A percentile compares a stretch with the other conserved stretches of the same genome.
Evolutionary conservation across 768 basidiomycete species (phyloP).

Genomic region (Mycena haematopus): DNA sequence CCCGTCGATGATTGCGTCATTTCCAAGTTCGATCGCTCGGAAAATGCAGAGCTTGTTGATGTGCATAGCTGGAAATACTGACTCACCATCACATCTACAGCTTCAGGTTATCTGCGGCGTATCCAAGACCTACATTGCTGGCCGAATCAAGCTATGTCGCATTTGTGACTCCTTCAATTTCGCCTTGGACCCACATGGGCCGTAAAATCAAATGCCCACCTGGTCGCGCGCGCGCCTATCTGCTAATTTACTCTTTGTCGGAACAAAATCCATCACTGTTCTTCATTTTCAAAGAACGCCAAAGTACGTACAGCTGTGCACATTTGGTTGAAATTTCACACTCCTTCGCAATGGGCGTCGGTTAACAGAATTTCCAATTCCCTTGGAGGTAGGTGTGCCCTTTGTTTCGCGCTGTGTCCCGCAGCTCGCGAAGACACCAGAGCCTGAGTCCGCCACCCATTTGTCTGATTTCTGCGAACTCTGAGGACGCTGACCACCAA

Average conservation of each 20-base stretch:
- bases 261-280: conserved; percentile 1
- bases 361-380: not conserved
- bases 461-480: no score
- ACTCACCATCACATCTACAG: conserved; percentile 7
- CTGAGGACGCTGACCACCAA: not conserved
- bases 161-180: not conserved
- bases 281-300: conserved; percentile 6
- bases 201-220: not conserved
- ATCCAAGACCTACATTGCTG: not conserved
- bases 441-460: not conserved
- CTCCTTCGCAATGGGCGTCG: not conserved
- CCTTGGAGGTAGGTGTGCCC: conserved; percentile 12
- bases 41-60: conserved; percentile 8
- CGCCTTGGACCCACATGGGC: not conserved
- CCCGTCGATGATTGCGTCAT: not conserved
- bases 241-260: conserved; percentile 4
- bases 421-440: conserved; percentile 3
- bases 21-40: conserved; percentile 7
- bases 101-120: not conserved
- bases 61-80: not conserved
- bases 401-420: not conserved
- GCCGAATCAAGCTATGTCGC: not conserved
- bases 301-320: conserved; percentile 8
- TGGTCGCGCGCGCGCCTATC: not conserved
- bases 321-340: not conserved